Conservation (phyloP, 2,329 filamentous ascomycete species). For the Xylaria sp. region DNA sequence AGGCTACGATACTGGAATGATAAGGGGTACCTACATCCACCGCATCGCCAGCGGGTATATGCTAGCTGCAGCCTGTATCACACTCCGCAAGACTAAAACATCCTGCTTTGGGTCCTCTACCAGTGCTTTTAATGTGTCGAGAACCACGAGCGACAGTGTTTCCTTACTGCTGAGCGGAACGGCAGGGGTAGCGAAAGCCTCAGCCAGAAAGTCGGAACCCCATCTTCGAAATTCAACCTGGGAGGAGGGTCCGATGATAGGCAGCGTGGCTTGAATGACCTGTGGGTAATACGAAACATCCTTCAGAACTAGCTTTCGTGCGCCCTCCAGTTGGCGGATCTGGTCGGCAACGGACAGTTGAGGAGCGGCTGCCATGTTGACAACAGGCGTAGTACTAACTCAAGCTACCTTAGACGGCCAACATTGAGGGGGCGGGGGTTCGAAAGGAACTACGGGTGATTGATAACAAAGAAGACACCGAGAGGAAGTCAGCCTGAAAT, state of each 20-base stretch:
- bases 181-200: constrained; percentile 93
- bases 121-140: constrained; percentile 76
- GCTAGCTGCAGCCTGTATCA: constrained; percentile 87
- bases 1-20: constrained; percentile 37
- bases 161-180: constrained; percentile 80
- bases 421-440: not conserved
- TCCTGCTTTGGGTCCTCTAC: constrained; percentile 78
- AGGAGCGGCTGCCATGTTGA: constrained; percentile 61
- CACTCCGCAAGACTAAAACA: constrained; percentile 78
- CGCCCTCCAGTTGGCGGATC: constrained; percentile 85
- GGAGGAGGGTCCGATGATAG: constrained; percentile 79
- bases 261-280: constrained; percentile 91
- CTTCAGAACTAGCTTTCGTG: constrained; percentile 84
- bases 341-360: constrained; percentile 65
- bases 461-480: constrained; percentile 6
- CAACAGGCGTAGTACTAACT: constrained; percentile 15
- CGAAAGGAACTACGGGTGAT: constrained; percentile 17
- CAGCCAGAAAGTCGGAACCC: constrained; percentile 94
- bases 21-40: constrained; percentile 78
- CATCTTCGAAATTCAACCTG: constrained; percentile 87
- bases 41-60: constrained; percentile 91
- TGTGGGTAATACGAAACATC: constrained; percentile 89
- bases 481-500: not conserved
- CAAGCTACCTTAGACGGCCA: constrained; percentile 17
- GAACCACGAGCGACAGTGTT: constrained; percentile 74